Conservation (phyloP, 257 asterid species). For the Nicotiana otophora region DNA sequence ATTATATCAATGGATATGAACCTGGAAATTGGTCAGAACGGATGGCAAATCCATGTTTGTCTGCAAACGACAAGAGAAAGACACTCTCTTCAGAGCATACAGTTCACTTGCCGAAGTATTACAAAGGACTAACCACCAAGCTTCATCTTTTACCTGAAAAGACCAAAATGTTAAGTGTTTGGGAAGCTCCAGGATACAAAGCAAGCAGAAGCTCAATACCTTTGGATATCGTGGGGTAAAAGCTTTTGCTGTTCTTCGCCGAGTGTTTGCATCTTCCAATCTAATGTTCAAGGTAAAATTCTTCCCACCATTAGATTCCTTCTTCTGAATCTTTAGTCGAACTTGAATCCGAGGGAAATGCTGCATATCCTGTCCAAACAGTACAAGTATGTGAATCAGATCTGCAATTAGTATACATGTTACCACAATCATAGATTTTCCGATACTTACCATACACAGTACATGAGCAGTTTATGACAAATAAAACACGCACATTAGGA, state of each 20-base stretch:
- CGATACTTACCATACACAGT: neutral
- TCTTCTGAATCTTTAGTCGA: slow-evolving; percentile 52
- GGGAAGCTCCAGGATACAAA: slow-evolving; percentile 3
- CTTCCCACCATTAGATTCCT: slow-evolving; percentile 30
- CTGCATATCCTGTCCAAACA: slow-evolving; percentile 52
- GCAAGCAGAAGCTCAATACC: slow-evolving; percentile 35
- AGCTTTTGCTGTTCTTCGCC: slow-evolving; percentile 56
- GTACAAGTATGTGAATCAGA: slow-evolving; percentile 1
- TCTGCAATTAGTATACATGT: neutral
- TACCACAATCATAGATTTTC: neutral
- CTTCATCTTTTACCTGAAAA: slow-evolving; percentile 84
- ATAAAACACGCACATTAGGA: neutral
- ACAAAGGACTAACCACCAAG: slow-evolving; percentile 97
- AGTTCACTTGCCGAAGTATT: slow-evolving; percentile 67
- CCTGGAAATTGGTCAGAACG: slow-evolving; percentile 45
- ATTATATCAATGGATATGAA: slow-evolving; percentile 16
- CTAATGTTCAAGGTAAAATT: slow-evolving; percentile 43
- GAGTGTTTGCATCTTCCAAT: slow-evolving; percentile 51
- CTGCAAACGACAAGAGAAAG: slow-evolving; percentile 50
- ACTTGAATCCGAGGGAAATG: slow-evolving; percentile 64
- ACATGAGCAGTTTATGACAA: neutral
- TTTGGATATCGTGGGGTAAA: slow-evolving; percentile 82
- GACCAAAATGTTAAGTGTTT: slow-evolving; percentile 18
- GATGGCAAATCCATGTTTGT: slow-evolving; percentile 70
- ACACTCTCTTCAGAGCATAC: slow-evolving; percentile 67